Evolutionary conservation across 768 basidiomycete species (phyloP).

Genomic region (Gautieria morchelliformis): DNA sequence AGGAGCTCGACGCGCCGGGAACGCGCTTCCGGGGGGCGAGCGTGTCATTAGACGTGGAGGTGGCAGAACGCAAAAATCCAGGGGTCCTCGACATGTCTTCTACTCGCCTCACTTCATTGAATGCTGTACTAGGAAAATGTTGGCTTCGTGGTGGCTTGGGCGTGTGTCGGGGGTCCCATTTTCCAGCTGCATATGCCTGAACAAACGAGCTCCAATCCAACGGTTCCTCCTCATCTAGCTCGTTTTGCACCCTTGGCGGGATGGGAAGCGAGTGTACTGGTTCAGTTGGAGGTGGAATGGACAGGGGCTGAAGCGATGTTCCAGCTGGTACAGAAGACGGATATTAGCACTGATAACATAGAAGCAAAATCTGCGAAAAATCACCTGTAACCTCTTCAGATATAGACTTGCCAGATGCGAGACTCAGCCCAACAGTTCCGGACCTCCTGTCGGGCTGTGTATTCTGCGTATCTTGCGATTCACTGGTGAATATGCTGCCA

Average conservation of each 20-base stretch:
- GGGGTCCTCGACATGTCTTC: not conserved
- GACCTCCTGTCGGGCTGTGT: not conserved
- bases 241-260: not conserved
- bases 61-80: not conserved
- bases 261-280: not conserved
- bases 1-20: constrained; percentile 6
- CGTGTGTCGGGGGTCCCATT: constrained; percentile 70
- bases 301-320: not conserved
- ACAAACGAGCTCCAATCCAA: constrained; percentile 72
- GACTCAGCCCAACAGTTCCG: not conserved
- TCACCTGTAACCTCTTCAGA: not conserved
- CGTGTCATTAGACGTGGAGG: not conserved
- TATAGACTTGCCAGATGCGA: not conserved
- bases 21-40: not conserved
- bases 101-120: not conserved
- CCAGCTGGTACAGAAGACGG: not conserved
- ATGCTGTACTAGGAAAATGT: not conserved
- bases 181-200: constrained; percentile 62
- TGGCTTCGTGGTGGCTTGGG: constrained; percentile 34
- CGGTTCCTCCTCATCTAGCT: constrained; percentile 4
- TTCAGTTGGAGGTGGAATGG: not conserved
- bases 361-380: not conserved
- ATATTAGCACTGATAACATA: not conserved
- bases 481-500: not conserved
- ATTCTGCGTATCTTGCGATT: not conserved